Conservation (phyloP, 2,329 filamentous ascomycete species). For the Dothistroma pini region DNA sequence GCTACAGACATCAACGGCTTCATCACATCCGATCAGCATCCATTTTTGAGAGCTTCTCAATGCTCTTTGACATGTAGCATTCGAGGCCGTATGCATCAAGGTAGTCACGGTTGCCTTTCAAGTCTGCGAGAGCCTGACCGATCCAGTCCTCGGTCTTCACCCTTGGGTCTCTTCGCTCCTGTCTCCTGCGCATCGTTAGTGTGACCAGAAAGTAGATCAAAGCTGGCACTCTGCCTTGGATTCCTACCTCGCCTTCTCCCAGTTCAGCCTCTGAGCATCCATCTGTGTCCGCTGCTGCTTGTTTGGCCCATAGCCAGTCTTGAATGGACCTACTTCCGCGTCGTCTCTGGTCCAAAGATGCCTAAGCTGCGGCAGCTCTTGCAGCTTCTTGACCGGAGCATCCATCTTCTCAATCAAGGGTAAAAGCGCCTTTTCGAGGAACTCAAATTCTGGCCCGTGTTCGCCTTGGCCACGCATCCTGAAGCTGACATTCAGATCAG, state of each 20-base stretch:
- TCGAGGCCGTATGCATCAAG: constrained; percentile 8
- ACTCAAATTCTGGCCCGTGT: background rate
- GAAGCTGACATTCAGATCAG: background rate
- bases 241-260: constrained; percentile 6
- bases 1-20: no score
- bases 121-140: constrained; percentile 3
- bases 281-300: constrained; percentile 12
- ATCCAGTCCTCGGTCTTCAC: constrained; percentile 8
- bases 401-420: no score
- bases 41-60: constrained; percentile 4
- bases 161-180: constrained; percentile 2
- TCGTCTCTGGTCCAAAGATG: constrained; percentile 6
- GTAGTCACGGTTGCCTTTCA: constrained; percentile 1
- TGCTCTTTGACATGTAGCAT: constrained; percentile 9
- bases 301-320: constrained; percentile 9
- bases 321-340: constrained; percentile 9
- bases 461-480: constrained; percentile 9
- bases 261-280: constrained; percentile 3
- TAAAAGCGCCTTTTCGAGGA: no score
- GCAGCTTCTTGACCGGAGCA: no score
- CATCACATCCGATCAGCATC: background rate
- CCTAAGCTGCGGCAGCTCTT: background rate
- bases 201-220: no score
- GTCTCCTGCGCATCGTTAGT: background rate
- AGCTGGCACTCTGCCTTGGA: no score